Conservation (phyloP, 148 eudicot genomes). For the Vaccinium myrtillus region DNA sequence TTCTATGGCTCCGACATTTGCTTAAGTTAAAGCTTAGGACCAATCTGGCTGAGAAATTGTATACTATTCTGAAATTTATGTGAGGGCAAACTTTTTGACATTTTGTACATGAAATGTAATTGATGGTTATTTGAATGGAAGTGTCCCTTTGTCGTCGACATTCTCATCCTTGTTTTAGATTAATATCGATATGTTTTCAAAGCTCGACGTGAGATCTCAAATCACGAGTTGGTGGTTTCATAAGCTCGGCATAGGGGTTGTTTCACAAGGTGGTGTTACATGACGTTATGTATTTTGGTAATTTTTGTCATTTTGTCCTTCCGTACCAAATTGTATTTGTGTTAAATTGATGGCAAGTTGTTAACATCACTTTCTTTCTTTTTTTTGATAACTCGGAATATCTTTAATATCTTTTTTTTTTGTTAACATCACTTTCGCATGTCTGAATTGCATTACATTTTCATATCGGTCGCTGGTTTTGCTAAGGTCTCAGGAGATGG, state of each 20-base stretch:
- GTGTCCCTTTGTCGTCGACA: neutral
- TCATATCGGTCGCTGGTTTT: neutral
- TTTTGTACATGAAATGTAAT: neutral
- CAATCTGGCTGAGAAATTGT: neutral
- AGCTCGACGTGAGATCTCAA: neutral
- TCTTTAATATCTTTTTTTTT: no score
- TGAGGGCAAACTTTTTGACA: neutral
- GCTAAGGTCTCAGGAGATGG: neutral
- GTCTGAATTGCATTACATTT: neutral
- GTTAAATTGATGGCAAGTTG: neutral
- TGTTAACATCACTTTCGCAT: neutral
- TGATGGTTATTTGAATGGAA: neutral
- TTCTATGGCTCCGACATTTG: neutral
- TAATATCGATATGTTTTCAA: neutral
- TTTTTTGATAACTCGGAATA: no score
- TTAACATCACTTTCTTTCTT: neutral
- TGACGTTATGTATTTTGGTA: neutral
- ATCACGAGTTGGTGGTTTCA: neutral
- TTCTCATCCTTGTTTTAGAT: neutral
- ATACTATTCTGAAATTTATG: neutral
- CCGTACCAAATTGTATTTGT: neutral
- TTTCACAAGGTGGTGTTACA: neutral
- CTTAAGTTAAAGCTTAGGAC: neutral
- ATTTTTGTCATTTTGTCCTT: neutral
- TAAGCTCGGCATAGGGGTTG: no score